A percentile compares a stretch with the other conserved stretches of the same genome.
phyloP scores from a whole-genome alignment of 768 basidiomycete genomes.

The Tricholoma sp. region DNA sequence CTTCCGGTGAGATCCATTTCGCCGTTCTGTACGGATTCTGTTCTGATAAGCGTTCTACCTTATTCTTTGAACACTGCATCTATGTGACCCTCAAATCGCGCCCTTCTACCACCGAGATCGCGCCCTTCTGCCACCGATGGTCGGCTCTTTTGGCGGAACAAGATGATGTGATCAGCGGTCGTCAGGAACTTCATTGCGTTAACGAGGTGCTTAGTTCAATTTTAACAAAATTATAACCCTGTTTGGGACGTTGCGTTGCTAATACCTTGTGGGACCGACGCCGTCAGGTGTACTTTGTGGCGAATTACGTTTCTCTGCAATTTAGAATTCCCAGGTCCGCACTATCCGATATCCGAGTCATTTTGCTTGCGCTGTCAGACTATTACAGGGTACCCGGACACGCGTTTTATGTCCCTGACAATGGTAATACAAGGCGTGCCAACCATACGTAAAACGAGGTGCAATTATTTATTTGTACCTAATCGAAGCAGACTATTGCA shows the following conservation, averaged over 20 bases:
- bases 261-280: conserved; percentile 45
- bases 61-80: not conserved
- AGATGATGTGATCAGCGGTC: too few species aligned
- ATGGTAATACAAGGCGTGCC: not conserved
- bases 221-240: too few species aligned
- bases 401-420: not conserved
- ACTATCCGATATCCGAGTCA: not conserved
- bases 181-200: too few species aligned
- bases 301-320: conserved; percentile 22
- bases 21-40: conserved; percentile 33
- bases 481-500: not conserved
- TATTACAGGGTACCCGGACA: not conserved
- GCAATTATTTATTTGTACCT: not conserved
- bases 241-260: too few species aligned
- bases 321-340: conserved; percentile 9
- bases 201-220: too few species aligned
- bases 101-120: too few species aligned
- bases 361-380: not conserved
- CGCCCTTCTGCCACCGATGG: too few species aligned
- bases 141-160: too few species aligned
- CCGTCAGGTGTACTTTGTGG: conserved; percentile 43
- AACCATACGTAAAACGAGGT: not conserved
- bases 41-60: conserved; percentile 28
- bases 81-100: conserved; percentile 1
- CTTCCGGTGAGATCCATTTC: conserved; percentile 20